Evolutionary conservation across 192 early-diverging fungal genomes (phyloP).

Genomic region (Lunasporangiospora selenospora): DNA sequence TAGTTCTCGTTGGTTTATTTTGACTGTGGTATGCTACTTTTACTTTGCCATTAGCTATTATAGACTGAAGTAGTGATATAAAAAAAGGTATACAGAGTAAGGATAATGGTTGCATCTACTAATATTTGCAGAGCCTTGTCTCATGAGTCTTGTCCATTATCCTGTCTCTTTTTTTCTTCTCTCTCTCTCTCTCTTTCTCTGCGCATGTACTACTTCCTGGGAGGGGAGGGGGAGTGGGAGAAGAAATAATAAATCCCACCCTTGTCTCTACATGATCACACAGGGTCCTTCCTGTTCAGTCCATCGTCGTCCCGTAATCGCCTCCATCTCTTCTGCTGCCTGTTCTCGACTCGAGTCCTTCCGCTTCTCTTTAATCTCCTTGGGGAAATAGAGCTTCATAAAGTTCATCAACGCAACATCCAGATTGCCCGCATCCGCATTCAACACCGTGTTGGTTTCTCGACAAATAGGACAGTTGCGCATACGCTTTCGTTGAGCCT

Average conservation of each 20-base stretch:
- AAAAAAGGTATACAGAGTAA: too few species aligned
- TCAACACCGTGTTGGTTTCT: conserved; percentile 59
- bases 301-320: conserved; percentile 56
- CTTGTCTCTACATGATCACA: conserved; percentile 37
- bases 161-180: not conserved
- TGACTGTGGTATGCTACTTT: not conserved
- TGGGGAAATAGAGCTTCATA: conserved; percentile 79
- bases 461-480: conserved; percentile 81
- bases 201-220: not conserved
- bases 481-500: conserved; percentile 69
- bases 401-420: conserved; percentile 74
- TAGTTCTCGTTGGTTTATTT: not conserved
- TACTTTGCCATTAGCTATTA: not conserved
- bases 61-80: too few species aligned
- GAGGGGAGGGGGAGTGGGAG: too few species aligned
- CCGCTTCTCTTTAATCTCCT: conserved; percentile 76
- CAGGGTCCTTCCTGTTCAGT: conserved; percentile 13
- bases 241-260: not conserved
- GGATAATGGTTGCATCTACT: too few species aligned
- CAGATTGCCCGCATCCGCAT: conserved; percentile 65
- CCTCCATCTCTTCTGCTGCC: conserved; percentile 67
- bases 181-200: not conserved
- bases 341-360: conserved; percentile 68
- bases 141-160: not conserved
- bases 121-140: not conserved